A percentile compares a stretch with the other conserved stretches of the same genome.
Conservation (phyloP, 768 basidiomycete species). For the Amanita rimosa region DNA sequence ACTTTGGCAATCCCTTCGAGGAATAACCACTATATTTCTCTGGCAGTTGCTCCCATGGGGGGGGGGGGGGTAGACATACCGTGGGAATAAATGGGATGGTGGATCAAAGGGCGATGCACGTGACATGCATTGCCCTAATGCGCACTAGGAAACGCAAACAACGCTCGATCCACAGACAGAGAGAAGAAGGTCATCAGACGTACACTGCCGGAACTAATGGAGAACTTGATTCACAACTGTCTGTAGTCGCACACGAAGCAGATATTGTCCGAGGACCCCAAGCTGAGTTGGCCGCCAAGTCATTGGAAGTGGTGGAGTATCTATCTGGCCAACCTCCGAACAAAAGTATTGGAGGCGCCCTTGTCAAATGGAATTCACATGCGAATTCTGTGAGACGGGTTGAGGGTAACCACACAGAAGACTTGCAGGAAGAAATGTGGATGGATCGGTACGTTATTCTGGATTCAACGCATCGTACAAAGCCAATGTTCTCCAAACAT, state of each 20-base stretch:
- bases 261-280: constrained; percentile 48
- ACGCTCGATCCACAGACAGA: background rate
- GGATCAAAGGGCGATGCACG: too few relatives aligned
- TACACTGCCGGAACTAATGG: background rate
- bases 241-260: constrained; percentile 69
- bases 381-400: constrained; percentile 1
- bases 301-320: constrained; percentile 19
- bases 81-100: too few relatives aligned
- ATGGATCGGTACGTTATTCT: constrained; percentile 69
- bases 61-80: too few relatives aligned
- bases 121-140: background rate
- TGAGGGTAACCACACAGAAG: constrained; percentile 8
- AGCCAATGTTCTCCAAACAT: background rate
- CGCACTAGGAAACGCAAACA: constrained; percentile 5
- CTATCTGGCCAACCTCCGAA: constrained; percentile 2
- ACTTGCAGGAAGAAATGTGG: constrained; percentile 36
- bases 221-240: constrained; percentile 17
- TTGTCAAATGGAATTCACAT: constrained; percentile 20
- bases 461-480: constrained; percentile 5
- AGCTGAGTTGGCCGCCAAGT: constrained; percentile 24
- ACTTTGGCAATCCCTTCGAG: too few relatives aligned
- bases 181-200: background rate
- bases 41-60: too few relatives aligned
- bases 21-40: too few relatives aligned
- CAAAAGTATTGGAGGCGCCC: constrained; percentile 19